Percentiles rank a stretch among this genome's conserved stretches.
These are phyloP conservation scores for Fraxinus americana DNA, from an alignment of 257 asterid genomes.

Conservation along the genomic window DNA sequence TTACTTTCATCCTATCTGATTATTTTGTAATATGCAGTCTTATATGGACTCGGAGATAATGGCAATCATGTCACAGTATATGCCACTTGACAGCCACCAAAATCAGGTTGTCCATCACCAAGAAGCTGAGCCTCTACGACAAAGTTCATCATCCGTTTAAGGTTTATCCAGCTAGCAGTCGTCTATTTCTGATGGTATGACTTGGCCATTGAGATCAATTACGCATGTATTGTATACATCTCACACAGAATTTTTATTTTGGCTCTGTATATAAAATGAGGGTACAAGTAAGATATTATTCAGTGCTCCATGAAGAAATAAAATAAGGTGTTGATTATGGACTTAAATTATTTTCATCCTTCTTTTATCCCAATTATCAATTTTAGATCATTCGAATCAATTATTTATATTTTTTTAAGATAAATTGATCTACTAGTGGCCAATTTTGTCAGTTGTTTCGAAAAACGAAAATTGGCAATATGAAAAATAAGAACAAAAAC, in stretches of 20 bases:
- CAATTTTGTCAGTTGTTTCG: too few species aligned
- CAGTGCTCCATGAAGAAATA: background rate
- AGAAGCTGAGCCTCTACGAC: constrained; percentile 58
- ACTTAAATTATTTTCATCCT: constrained; percentile 5
- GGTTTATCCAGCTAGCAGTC: background rate
- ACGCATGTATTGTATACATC: background rate
- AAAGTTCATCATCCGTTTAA: constrained; percentile 46
- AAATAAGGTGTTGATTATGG: background rate
- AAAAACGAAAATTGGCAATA: too few species aligned
- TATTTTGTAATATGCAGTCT: constrained; percentile 49
- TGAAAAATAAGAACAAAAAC: too few species aligned
- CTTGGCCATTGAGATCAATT: background rate
- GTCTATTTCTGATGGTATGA: background rate
- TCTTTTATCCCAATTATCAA: background rate
- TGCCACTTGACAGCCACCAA: constrained; percentile 89
- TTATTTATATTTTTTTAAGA: too few species aligned
- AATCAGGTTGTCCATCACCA: constrained; percentile 60
- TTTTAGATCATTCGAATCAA: too few species aligned
- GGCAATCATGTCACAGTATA: constrained; percentile 98
- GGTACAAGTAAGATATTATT: background rate
- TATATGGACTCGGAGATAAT: constrained; percentile 97
- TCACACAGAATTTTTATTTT: background rate
- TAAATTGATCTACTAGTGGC: too few species aligned
- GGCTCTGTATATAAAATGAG: background rate
- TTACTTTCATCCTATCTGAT: background rate